These are phyloP conservation scores for Nepenthes mirabilis DNA, from an alignment of 148 eudicot genomes.

Conservation along the genomic window DNA sequence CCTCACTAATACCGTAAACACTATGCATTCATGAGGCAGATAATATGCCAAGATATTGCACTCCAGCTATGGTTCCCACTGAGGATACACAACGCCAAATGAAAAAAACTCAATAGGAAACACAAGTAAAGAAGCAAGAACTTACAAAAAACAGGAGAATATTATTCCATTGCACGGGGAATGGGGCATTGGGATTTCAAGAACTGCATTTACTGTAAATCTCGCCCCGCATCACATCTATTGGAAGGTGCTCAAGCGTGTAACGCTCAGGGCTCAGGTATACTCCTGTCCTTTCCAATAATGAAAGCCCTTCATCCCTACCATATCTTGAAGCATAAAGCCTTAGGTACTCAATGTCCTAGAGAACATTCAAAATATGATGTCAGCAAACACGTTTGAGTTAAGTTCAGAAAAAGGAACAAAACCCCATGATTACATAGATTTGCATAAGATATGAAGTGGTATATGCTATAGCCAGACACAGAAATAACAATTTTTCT, in stretches of 20 bases:
- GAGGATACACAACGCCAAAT: no score
- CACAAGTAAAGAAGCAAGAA: no score
- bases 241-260: constrained; percentile 75
- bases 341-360: constrained; percentile 91
- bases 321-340: constrained; percentile 83
- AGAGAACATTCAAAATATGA: constrained; percentile 1
- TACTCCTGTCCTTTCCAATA: constrained; percentile 72
- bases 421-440: neutral
- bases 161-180: no score
- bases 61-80: no score
- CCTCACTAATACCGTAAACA: no score
- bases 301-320: constrained; percentile 60
- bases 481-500: neutral
- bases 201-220: constrained; percentile 57
- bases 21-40: no score
- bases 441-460: no score
- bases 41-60: no score
- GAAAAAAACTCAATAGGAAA: no score
- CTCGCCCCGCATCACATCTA: constrained; percentile 87
- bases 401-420: neutral
- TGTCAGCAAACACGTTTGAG: neutral
- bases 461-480: neutral
- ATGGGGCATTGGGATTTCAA: neutral
- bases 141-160: no score
- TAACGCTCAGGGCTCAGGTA: constrained; percentile 86